Evolutionary conservation across 163 green algal species (phyloP), one percentile per base, ranked within the genome.

Genomic region (Picocystis sp.): DNA sequence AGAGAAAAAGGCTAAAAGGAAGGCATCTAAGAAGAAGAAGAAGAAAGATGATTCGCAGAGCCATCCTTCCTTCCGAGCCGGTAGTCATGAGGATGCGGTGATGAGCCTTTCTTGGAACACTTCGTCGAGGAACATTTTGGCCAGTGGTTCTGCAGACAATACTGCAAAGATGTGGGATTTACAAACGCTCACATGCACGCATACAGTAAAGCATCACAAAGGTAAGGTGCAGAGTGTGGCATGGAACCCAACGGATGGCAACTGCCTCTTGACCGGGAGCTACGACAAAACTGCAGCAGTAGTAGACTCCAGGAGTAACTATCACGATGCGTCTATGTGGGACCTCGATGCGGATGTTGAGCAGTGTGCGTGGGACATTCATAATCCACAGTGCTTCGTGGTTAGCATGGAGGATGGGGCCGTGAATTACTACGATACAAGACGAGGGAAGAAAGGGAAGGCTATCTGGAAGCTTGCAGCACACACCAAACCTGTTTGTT

Each of bases 141-240:
- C 87, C 2, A 89, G 69, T 22, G 83, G 62, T 0, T 77, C 65
- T 3, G 89, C 84, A 14, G 89, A 98, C 69, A 56, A 69, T 15
- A 89, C 76, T 3, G 76, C 94, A 38, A 92, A 90, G 67, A 65
- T 93, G 44, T 96, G 88, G 86, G 88, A 96, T 66, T 45, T 96
- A 23, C 57, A 66, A 0, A 68, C 61, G n/a, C 44, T 67, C 21
- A 11, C 35, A 14, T 86, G 72, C 56, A 63, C 80, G 53, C 61
- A 81, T 56, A 98, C 87, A 38, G 72, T 97, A 41, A 73, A 23
- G 17, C 80, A 92, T 60, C 89, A 98, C 75, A 75, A 44, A 3
- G 70, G 68, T 68, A 95, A 96, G 71, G 88, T 96, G 42, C 89
- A 97, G 66, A 75, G 84, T 13, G 78, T 97, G 53, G 73, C 72